phyloP scores from a whole-genome alignment of 1,139 yeast species.

The Candida albicans region DNA sequence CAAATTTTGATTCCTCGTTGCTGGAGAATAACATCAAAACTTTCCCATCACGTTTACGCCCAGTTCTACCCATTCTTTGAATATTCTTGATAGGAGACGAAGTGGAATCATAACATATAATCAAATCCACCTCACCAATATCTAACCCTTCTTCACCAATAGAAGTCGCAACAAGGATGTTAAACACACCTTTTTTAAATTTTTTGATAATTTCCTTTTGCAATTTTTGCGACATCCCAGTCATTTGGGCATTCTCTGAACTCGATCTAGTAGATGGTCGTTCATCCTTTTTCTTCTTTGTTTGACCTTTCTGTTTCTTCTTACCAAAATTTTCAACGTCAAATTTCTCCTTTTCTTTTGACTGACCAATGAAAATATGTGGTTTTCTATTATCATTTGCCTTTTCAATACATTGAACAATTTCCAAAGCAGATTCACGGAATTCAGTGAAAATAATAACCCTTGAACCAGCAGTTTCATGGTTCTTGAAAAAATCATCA shows the following conservation, averaged over 20 bases:
- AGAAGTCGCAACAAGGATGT: slow-evolving; percentile 89
- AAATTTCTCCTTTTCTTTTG: slow-evolving; percentile 57
- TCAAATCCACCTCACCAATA: slow-evolving; percentile 95
- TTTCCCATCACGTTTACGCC: slow-evolving; percentile 87
- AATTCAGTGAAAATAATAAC: slow-evolving; percentile 86
- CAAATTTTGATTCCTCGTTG: slow-evolving; percentile 76
- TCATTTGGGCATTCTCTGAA: slow-evolving; percentile 53
- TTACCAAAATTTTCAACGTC: slow-evolving; percentile 40
- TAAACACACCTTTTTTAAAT: slow-evolving; percentile 70
- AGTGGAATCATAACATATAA: slow-evolving; percentile 90
- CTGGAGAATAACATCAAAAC: slow-evolving; percentile 77
- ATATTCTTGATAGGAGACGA: slow-evolving; percentile 90
- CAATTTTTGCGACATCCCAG: slow-evolving; percentile 69
- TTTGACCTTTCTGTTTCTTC: slow-evolving; percentile 27
- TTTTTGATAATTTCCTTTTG: slow-evolving; percentile 72
- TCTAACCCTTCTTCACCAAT: slow-evolving; percentile 99
- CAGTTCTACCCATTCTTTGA: slow-evolving; percentile 98
- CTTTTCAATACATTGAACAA: slow-evolving; percentile 64
- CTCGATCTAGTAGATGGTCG: slow-evolving; percentile 27
- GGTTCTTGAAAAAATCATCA: slow-evolving; percentile 46
- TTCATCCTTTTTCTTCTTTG: slow-evolving; percentile 21
- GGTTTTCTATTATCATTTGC: slow-evolving; percentile 50
- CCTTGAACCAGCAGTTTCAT: slow-evolving; percentile 50
- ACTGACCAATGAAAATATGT: slow-evolving; percentile 90
- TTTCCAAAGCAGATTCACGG: slow-evolving; percentile 86